A percentile compares a stretch with the other conserved stretches of the same genome.
phyloP scores from a whole-genome alignment of 305 asterid genomes.

The Solanum hybrid region DNA sequence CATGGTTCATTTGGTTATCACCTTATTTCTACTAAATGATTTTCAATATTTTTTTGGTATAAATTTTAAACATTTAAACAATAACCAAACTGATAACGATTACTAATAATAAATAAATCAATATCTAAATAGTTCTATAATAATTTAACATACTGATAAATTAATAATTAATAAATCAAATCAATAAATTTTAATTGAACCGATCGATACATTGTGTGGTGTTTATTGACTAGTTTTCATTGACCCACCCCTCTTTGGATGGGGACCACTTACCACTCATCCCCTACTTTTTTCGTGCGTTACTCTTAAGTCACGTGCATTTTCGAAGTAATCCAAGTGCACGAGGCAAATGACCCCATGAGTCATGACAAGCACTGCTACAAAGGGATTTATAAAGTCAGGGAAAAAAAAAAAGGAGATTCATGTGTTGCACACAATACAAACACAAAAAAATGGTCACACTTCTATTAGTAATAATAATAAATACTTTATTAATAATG shows the following conservation, averaged over 20 bases:
- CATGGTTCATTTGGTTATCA: not conserved
- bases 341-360: slow-evolving; percentile 6
- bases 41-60: too few species aligned
- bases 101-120: too few species aligned
- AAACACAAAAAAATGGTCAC: not conserved
- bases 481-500: too few species aligned
- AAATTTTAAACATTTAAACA: too few species aligned
- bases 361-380: not conserved
- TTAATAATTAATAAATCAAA: too few species aligned
- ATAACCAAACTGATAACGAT: too few species aligned
- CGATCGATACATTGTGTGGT: not conserved
- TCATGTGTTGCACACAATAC: not conserved
- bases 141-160: not conserved
- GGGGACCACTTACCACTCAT: not conserved
- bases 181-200: not conserved
- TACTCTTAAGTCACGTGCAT: slow-evolving; percentile 10
- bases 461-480: too few species aligned
- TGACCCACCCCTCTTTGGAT: not conserved
- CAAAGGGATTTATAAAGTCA: not conserved
- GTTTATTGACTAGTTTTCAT: not conserved
- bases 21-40: not conserved
- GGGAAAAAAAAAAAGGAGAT: not conserved
- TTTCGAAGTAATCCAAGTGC: slow-evolving; percentile 5
- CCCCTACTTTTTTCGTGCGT: slow-evolving; percentile 12
- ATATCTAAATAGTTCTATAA: too few species aligned